Evolutionary conservation across 345 rosid species (phyloP).

Genomic region (Combretum micranthum): DNA sequence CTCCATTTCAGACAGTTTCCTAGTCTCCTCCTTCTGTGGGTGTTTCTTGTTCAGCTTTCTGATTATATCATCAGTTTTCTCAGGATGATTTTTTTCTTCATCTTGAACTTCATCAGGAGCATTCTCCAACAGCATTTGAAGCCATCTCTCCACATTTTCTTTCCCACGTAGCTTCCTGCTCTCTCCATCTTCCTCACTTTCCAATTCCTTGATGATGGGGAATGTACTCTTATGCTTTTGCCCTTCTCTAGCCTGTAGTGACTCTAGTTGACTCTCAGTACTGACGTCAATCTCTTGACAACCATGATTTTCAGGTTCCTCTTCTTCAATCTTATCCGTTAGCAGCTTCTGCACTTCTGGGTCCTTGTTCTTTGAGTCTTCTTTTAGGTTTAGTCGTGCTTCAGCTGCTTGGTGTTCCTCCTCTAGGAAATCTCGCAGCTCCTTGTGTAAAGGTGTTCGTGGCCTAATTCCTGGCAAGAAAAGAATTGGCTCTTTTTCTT

Average conservation of each 20-base stretch:
- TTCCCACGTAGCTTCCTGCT: constrained; percentile 70
- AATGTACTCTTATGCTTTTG: constrained; percentile 28
- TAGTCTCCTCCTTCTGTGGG: constrained; percentile 36
- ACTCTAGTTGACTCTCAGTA: constrained; percentile 28
- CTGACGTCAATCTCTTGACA: constrained; percentile 21
- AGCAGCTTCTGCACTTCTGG: constrained; percentile 25
- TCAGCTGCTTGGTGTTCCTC: constrained; percentile 65
- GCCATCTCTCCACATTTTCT: constrained; percentile 95
- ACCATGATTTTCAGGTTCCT: constrained; percentile 22
- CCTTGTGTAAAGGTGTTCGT: constrained; percentile 47
- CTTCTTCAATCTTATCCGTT: constrained; percentile 11
- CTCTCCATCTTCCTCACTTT: constrained; percentile 69
- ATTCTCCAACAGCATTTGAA: constrained; percentile 62
- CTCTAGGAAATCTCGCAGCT: constrained; percentile 55
- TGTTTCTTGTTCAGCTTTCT: constrained; percentile 43
- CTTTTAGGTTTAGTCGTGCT: constrained; percentile 24
- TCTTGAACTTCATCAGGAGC: constrained; percentile 30
- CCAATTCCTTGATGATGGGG: constrained; percentile 26
- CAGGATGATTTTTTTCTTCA: constrained; percentile 16
- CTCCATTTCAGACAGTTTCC: constrained; percentile 12
- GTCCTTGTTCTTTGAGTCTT: constrained; percentile 28
- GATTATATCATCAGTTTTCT: constrained; percentile 44
- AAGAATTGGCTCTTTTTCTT: constrained; percentile 25
- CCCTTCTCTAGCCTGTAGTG: constrained; percentile 27
- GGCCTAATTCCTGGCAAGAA: constrained; percentile 61